phyloP scores from a whole-genome alignment of 148 eudicot species.

The Nepenthes mirabilis region DNA sequence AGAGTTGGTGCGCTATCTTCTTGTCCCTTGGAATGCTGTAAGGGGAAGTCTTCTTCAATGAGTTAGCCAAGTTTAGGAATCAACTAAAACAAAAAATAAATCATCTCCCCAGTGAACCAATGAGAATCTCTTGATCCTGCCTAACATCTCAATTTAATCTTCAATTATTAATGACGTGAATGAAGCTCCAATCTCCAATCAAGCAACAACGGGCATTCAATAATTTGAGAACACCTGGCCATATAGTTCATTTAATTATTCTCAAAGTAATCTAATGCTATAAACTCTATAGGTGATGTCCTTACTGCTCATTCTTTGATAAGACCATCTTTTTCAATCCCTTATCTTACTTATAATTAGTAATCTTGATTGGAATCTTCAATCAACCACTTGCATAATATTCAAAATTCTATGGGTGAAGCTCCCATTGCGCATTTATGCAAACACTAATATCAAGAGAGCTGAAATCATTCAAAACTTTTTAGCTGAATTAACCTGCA shows the following conservation, averaged over 20 bases:
- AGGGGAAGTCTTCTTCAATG: no score
- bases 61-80: no score
- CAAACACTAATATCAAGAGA: neutral
- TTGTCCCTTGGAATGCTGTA: no score
- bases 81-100: no score
- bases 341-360: conserved; percentile 5
- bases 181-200: conserved; percentile 2
- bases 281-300: no score
- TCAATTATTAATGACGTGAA: neutral
- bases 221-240: no score
- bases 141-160: neutral
- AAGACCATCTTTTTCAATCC: conserved; percentile 5
- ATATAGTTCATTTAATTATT: no score
- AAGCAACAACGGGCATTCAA: conserved; percentile 8
- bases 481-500: neutral
- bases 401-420: conserved; percentile 8
- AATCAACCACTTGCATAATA: conserved; percentile 10
- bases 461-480: neutral
- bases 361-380: conserved; percentile 8
- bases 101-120: no score
- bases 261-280: no score
- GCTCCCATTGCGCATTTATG: neutral
- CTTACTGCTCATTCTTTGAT: no score
- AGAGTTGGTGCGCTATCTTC: no score
- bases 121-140: no score